Percentiles rank a stretch among this genome's conserved stretches.
phyloP scores from a whole-genome alignment of 2,329 filamentous ascomycete species.

The Tolypocladium amazonense region DNA sequence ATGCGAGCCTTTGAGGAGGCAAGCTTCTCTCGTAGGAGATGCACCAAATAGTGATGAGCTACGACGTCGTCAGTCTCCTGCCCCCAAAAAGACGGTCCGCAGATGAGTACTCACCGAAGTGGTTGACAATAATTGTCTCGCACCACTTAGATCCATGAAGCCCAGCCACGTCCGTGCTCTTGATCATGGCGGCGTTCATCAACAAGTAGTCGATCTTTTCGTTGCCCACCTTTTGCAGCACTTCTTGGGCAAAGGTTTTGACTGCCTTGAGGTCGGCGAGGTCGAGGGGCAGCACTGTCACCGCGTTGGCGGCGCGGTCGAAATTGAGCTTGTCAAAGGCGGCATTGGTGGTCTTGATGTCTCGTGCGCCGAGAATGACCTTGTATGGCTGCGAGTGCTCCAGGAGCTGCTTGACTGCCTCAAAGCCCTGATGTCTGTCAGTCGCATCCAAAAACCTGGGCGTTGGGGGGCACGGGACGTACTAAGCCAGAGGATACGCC shows the following conservation, averaged over 20 bases:
- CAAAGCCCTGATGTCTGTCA: conserved; percentile 32
- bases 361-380: conserved; percentile 39
- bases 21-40: conserved; percentile 37
- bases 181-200: conserved; percentile 36
- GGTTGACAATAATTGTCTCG: conserved; percentile 39
- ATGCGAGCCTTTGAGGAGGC: conserved; percentile 34
- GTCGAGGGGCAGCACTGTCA: conserved; percentile 38
- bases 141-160: conserved; percentile 36
- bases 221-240: conserved; percentile 28
- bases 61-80: neutral
- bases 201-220: conserved; percentile 36
- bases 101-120: conserved; percentile 29
- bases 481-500: conserved; percentile 2
- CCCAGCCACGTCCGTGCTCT: conserved; percentile 21
- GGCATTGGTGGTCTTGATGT: conserved; percentile 26
- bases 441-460: neutral
- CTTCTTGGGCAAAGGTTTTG: conserved; percentile 33
- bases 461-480: neutral
- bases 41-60: conserved; percentile 44
- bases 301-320: conserved; percentile 25
- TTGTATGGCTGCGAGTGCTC: conserved; percentile 31
- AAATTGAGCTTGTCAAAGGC: conserved; percentile 31
- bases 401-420: conserved; percentile 41
- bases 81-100: neutral
- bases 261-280: conserved; percentile 32